These are phyloP conservation scores for maize (Zea mays) DNA, from an alignment of 176 grass and related monocot species.

Conservation along the genomic window DNA sequence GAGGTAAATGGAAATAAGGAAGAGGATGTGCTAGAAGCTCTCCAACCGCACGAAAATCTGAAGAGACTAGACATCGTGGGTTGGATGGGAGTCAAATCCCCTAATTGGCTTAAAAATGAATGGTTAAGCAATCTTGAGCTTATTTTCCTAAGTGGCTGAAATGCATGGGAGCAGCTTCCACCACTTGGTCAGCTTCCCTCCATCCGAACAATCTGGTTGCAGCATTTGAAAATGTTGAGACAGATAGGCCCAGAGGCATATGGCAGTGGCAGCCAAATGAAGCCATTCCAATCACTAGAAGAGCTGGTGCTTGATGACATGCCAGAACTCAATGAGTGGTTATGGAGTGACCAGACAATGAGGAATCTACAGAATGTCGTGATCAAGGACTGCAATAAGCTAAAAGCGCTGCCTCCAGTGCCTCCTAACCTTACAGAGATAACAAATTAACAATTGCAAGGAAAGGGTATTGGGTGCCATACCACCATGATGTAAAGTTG, in stretches of 20 bases:
- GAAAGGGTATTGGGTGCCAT: constrained; percentile 56
- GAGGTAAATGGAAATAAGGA: constrained; percentile 11
- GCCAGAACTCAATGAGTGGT: constrained; percentile 41
- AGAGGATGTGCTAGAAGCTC: constrained; percentile 34
- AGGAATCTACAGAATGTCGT: constrained; percentile 41
- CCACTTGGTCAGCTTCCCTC: constrained; percentile 51
- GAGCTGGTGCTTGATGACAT: constrained; percentile 62
- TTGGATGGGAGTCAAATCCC: constrained; percentile 43
- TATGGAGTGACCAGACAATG: constrained; percentile 34
- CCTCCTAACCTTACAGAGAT: constrained; percentile 48
- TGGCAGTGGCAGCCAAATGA: constrained; percentile 20
- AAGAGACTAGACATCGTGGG: constrained; percentile 42
- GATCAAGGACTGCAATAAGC: constrained; percentile 60
- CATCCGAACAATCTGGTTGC: constrained; percentile 48
- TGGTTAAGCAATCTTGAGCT: constrained; percentile 46
- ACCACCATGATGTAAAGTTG: constrained; percentile 43
- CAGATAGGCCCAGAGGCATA: constrained; percentile 41
- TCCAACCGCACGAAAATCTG: constrained; percentile 39
- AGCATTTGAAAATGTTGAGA: constrained; percentile 36
- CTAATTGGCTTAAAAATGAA: constrained; percentile 29
- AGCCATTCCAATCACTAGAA: constrained; percentile 38
- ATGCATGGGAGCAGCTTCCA: constrained; percentile 50
- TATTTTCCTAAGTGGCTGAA: constrained; percentile 42
- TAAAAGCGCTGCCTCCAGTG: constrained; percentile 45
- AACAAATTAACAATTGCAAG: constrained; percentile 47